Evolutionary conservation across 805 yeast genomes (phyloP).

Genomic region (Cyberlindnera lachancei): DNA sequence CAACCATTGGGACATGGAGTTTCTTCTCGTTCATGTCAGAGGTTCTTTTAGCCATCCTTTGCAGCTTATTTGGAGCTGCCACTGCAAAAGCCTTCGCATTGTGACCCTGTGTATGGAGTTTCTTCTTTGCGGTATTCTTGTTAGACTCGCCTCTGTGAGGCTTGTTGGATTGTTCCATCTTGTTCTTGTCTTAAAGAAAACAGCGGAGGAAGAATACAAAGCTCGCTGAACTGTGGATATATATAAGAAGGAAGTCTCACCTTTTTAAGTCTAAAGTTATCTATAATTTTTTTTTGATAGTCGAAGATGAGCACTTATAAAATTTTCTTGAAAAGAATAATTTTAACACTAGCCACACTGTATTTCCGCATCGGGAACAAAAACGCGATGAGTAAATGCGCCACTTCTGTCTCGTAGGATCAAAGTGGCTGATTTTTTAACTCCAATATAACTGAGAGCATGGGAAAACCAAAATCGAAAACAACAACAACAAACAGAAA

Average conservation of each 20-base stretch:
- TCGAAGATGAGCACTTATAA: too few species aligned
- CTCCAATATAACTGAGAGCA: too few species aligned
- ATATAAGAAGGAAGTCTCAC: too few species aligned
- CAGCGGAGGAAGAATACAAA: too few species aligned
- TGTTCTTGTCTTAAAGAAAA: too few species aligned
- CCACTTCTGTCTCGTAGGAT: too few species aligned
- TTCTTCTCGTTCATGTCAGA: constrained; percentile 76
- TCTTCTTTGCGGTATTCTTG: constrained; percentile 67
- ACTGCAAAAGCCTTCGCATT: constrained; percentile 83
- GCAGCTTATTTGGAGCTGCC: constrained; percentile 78
- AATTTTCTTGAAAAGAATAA: not conserved
- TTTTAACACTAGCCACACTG: not conserved
- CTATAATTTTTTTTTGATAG: too few species aligned
- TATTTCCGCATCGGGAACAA: not conserved
- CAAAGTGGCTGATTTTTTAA: too few species aligned
- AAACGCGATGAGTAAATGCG: too few species aligned
- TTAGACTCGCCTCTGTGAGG: constrained; percentile 64
- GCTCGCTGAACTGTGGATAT: too few species aligned
- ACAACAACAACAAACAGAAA: not conserved
- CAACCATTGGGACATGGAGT: constrained; percentile 95
- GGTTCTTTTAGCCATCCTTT: constrained; percentile 74
- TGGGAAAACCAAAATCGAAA: not conserved
- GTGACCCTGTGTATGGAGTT: constrained; percentile 79
- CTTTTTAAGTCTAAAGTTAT: not conserved
- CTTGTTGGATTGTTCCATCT: constrained; percentile 60